Percentiles rank a stretch among this genome's conserved stretches.
phyloP scores from a whole-genome alignment of 2,329 filamentous ascomycete species.

The Dothidotthia symphoricarpi region DNA sequence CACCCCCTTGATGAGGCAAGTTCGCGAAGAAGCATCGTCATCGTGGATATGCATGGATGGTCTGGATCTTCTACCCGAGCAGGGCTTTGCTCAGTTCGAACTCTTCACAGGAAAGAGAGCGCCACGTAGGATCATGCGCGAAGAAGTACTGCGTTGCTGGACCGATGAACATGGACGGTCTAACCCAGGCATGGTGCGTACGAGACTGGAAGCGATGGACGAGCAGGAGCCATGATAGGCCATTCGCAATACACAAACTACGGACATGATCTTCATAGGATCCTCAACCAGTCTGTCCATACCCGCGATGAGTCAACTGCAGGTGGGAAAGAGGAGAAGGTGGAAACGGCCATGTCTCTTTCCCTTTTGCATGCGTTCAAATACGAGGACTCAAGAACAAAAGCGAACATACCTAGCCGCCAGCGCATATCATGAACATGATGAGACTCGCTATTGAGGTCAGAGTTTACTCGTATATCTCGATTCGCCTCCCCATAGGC shows the following conservation, averaged over 20 bases:
- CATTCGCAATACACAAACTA: background rate
- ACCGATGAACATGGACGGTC: conserved; percentile 27
- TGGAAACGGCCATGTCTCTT: too few species aligned
- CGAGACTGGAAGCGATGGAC: conserved; percentile 30
- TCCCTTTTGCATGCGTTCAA: too few species aligned
- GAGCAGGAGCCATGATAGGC: conserved; percentile 27
- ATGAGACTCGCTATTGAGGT: too few species aligned
- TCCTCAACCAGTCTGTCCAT: too few species aligned
- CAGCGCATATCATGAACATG: too few species aligned
- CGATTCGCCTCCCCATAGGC: too few species aligned
- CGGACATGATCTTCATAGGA: too few species aligned
- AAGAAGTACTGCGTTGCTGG: conserved; percentile 52
- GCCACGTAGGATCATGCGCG: conserved; percentile 67
- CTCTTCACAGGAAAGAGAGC: conserved; percentile 72
- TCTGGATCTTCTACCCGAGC: conserved; percentile 71
- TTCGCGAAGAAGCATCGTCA: conserved; percentile 58
- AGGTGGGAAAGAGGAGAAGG: too few species aligned
- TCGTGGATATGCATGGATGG: conserved; percentile 76
- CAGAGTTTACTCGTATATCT: too few species aligned
- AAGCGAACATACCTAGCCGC: too few species aligned
- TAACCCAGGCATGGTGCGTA: conserved; percentile 28
- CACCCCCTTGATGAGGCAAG: conserved; percentile 68
- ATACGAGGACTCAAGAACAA: too few species aligned
- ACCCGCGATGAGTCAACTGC: too few species aligned
- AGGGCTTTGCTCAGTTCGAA: conserved; percentile 78